Evolutionary conservation across 2,329 filamentous ascomycete genomes (phyloP).

Genomic region (Calonectria montana): DNA sequence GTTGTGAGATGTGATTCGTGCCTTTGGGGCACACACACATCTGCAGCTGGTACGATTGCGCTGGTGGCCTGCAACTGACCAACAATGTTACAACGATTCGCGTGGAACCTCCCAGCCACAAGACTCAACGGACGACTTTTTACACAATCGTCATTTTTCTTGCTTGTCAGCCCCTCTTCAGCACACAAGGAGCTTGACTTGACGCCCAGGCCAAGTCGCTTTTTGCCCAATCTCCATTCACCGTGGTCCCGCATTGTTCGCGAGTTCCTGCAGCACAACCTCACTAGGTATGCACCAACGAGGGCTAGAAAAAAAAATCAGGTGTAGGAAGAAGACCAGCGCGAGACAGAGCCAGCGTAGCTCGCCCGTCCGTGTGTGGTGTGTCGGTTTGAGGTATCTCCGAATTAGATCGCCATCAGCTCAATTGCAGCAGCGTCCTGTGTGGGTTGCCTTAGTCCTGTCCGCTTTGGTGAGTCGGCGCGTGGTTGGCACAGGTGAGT

Average conservation of each 20-base stretch:
- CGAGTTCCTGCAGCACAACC: conserved; percentile 9
- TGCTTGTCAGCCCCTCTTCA: conserved; percentile 3
- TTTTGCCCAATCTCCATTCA: not conserved
- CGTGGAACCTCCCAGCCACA: conserved; percentile 32
- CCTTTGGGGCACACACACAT: not conserved
- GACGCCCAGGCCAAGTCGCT: not conserved
- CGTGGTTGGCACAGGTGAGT: conserved; percentile 31
- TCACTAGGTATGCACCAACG: not conserved
- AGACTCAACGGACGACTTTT: conserved; percentile 23
- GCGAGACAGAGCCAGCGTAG: conserved; percentile 4
- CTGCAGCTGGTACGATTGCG: conserved; percentile 37
- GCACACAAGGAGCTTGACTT: not conserved
- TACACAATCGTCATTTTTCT: not conserved
- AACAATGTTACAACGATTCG: conserved; percentile 39
- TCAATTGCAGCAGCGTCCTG: not conserved
- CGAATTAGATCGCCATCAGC: not conserved
- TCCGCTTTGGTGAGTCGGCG: conserved; percentile 39
- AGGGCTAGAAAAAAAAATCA: not conserved
- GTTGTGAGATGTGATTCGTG: conserved; percentile 36
- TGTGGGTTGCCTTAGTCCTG: conserved; percentile 11
- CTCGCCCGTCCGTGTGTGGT: not conserved
- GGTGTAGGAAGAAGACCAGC: not conserved
- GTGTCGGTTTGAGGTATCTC: not conserved
- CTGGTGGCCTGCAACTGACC: conserved; percentile 32
- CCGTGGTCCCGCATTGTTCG: not conserved